Evolutionary conservation across 805 yeast genomes (phyloP), one percentile per base, ranked within the genome.

Genomic region (Kodamaea sagamina): DNA sequence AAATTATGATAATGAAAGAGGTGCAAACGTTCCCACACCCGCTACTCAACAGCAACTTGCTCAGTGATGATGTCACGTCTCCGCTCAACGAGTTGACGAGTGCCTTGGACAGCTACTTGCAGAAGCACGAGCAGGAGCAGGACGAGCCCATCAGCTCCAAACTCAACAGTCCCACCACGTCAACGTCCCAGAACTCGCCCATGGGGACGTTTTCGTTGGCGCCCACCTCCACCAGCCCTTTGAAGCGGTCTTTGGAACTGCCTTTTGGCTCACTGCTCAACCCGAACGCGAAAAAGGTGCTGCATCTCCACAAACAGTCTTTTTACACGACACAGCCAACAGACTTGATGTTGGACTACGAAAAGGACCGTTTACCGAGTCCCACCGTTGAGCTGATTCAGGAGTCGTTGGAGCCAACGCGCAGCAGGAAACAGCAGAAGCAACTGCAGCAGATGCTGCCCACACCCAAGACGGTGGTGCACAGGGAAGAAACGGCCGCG

Each of bases 291-390:
- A 43, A 31, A 10, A 32, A 28, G 26, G 22, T 36, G 21, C 41
- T 38, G 37, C 32, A 40, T 25, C 26, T 13, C 12, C 41, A 43
- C 28, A 48, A 48, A 25, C 43, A 36, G 38, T 44, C 49, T 34
- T 48, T 41, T 37, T 46, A 48, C 37, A 41, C 38, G 31, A 48
- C 52, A 6, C 47, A 41, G 15, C 48, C 52, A 4, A 27, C 47
- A 3, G 40, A 42, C n/a, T 35, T 40, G 15, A 29, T 29, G 34
- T 9, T 29, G 34, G 34, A 29, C 19, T 29, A 29, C 34, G 31
- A 22, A 10, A 39, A 27, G n/a, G 53, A 49, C 22, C 18, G 53
- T 8, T 28, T 49, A 4, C 53, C 53, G 27, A 49, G 50, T 26
- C 50, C 53, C 1, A 39, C 50, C 1, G 29, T 44, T 2, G 51